These are phyloP conservation scores for Hypoxylon sp. DNA, from an alignment of 2,329 filamentous ascomycete species.

Conservation along the genomic window DNA sequence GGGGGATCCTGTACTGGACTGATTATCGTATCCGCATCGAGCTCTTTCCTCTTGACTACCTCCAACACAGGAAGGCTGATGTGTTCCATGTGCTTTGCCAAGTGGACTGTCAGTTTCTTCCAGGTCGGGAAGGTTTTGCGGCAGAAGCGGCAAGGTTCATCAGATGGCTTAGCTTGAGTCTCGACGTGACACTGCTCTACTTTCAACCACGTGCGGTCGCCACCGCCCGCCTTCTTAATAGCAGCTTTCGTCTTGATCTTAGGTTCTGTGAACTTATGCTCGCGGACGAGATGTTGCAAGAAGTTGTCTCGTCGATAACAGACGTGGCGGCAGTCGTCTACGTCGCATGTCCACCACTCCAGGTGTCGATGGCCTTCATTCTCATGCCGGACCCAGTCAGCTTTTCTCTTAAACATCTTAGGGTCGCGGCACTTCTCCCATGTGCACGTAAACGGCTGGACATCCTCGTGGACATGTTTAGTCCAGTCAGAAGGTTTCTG, in stretches of 20 bases:
- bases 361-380: conserved; percentile 91
- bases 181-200: conserved; percentile 83
- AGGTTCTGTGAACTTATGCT: conserved; percentile 88
- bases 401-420: conserved; percentile 94
- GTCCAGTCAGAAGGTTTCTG: conserved; percentile 96
- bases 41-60: conserved; percentile 65
- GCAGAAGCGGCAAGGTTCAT: conserved; percentile 90
- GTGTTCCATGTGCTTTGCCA: conserved; percentile 94
- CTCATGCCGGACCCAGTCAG: conserved; percentile 95
- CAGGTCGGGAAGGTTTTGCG: conserved; percentile 83
- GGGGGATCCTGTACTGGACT: conserved; percentile 73
- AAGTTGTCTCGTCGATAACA: conserved; percentile 95
- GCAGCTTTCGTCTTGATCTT: conserved; percentile 80
- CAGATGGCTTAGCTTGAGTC: conserved; percentile 72
- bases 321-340: conserved; percentile 82
- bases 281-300: conserved; percentile 88
- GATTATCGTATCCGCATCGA: conserved; percentile 73
- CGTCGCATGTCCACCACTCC: conserved; percentile 90
- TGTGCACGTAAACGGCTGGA: conserved; percentile 93
- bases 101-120: conserved; percentile 94
- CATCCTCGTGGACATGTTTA: conserved; percentile 94
- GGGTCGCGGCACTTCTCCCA: conserved; percentile 85
- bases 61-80: conserved; percentile 84
- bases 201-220: conserved; percentile 79
- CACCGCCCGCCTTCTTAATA: conserved; percentile 68